Evolutionary conservation across 2,329 filamentous ascomycete genomes (phyloP).

Genomic region (Exophiala oligosperma): DNA sequence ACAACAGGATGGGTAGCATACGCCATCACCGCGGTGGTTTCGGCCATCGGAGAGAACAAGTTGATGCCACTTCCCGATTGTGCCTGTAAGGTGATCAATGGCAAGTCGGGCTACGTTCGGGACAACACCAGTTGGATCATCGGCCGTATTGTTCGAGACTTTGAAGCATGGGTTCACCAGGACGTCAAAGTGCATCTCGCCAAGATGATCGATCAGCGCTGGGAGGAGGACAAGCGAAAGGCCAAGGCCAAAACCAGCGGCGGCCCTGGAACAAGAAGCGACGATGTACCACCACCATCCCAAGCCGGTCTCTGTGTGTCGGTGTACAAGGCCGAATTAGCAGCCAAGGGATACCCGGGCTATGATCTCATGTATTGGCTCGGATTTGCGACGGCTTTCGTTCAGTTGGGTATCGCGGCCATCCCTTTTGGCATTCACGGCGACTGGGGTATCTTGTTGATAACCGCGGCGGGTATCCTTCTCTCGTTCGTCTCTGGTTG

Average conservation of each 20-base stretch:
- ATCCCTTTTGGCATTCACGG: slow-evolving; percentile 33
- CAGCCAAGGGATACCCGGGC: slow-evolving; percentile 12
- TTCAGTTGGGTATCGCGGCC: slow-evolving; percentile 37
- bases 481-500: slow-evolving; percentile 36
- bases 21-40: slow-evolving; percentile 33
- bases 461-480: slow-evolving; percentile 38
- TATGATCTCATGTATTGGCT: slow-evolving; percentile 24
- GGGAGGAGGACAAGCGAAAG: slow-evolving; percentile 13
- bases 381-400: slow-evolving; percentile 30
- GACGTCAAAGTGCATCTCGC: slow-evolving; percentile 2
- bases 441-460: slow-evolving; percentile 40
- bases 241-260: slow-evolving; percentile 1
- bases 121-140: slow-evolving; percentile 46
- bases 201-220: slow-evolving; percentile 3
- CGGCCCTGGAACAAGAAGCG: not conserved
- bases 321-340: slow-evolving; percentile 22
- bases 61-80: slow-evolving; percentile 38
- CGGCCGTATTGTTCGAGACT: slow-evolving; percentile 45
- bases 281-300: not conserved
- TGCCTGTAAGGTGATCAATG: slow-evolving; percentile 38
- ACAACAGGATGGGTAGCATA: slow-evolving; percentile 38
- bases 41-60: slow-evolving; percentile 34
- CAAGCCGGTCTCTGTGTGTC: slow-evolving; percentile 26
- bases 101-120: slow-evolving; percentile 35
- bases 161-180: slow-evolving; percentile 30